Evolutionary conservation across 2,329 filamentous ascomycete genomes (phyloP), one percentile per base, ranked within the genome.

Genomic region (Alternaria novae-zelandiae): DNA sequence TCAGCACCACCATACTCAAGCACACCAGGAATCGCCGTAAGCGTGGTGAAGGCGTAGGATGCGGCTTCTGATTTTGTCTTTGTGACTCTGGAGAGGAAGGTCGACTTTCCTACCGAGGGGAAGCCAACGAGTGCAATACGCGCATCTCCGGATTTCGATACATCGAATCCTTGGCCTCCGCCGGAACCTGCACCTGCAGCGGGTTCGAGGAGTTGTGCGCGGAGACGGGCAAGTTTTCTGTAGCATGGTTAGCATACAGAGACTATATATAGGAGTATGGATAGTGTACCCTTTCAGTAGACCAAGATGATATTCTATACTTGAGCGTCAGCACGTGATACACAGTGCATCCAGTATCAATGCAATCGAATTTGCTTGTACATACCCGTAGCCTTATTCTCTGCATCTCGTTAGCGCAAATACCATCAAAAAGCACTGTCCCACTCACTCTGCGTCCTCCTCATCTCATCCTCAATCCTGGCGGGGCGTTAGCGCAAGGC

Each of bases 401-500:
- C 95, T 97, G 76, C 75, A 66, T 64, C 45, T 43, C 49, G 65
- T 84, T 69, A 85, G 82, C 68, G 60, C 54, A 17, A 23, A 49
- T 30, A 20, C 45, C 26, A 20, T n/a, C 11, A 36, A 10, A n/a
- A 15, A 5, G 26, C 36, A 47, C 50, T 13, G 25, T 21, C 36
- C 51, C 17, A 69, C 73, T 85, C 89, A 97, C 95, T 99, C 85
- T 99, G 96, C 76, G 96, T 99, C 89, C 89, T 95, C 81, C 89
- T 90, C 96, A 99, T 99, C 91, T 99, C 96, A 84, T 97, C 94
- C 88, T 99, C 96, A 77, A 99, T 99, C 90, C 95, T 97, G 69
- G 69, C 67, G 73, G 72, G 74, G 73, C 67, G 74, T 79, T 65
- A 79, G 68, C 65, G 61, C 72, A 71, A 68, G 67, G 70, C 68